These are phyloP conservation scores for Rosa multiflora DNA, from an alignment of 306 rosid species.

Conservation along the genomic window DNA sequence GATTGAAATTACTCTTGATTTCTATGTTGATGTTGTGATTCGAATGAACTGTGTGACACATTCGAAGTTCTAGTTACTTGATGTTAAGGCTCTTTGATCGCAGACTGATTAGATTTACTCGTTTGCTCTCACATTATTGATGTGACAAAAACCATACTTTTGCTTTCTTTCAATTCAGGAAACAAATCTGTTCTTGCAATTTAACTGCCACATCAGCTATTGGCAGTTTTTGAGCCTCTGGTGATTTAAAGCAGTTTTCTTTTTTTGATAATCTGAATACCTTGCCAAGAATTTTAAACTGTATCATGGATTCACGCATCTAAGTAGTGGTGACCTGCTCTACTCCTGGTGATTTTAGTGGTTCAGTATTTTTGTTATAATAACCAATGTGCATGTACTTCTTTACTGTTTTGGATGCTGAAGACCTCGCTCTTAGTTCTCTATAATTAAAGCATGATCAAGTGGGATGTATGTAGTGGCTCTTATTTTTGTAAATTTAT, in stretches of 20 bases:
- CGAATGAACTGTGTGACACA: background rate
- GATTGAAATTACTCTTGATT: background rate
- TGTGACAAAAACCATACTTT: background rate
- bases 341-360: background rate
- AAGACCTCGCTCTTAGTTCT: constrained; percentile 3
- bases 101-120: background rate
- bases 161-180: background rate
- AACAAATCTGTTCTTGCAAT: background rate
- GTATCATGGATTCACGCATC: background rate
- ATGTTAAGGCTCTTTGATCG: background rate
- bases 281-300: background rate
- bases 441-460: background rate
- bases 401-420: background rate
- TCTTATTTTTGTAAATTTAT: background rate
- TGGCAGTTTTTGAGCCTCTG: background rate
- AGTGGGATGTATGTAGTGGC: background rate
- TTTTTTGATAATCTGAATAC: background rate
- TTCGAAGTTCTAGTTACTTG: background rate
- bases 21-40: background rate
- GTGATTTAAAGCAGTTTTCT: background rate
- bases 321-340: background rate
- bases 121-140: background rate
- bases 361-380: background rate
- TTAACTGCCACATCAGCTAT: background rate
- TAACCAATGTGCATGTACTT: background rate